Evolutionary conservation across 257 asterid species (phyloP), one percentile per base, ranked within the genome.

Genomic region (Nicotiana noctiflora): DNA sequence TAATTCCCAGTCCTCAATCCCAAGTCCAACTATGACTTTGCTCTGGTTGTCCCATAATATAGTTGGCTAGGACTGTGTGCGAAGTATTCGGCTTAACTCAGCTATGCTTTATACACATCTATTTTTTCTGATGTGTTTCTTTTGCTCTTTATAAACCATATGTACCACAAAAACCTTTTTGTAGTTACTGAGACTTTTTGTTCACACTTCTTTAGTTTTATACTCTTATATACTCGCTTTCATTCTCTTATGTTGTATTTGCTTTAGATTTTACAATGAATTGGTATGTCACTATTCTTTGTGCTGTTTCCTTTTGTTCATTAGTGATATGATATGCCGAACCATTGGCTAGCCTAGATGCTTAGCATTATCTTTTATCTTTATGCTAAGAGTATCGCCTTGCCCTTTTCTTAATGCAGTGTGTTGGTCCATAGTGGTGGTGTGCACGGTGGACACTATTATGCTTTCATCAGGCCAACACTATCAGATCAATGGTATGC

Each of bases 391-490:
- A 77, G 72, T 57, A 21, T 37, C 14, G 13, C 14, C 49, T 37
- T 67, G 27, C 77, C 61, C 63, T 37, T 66, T 44, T 80, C 34
- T 81, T 76, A 75, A 40, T 84, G 82, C 97, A 96, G 98, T 89
- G 99, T 96, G 79, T 81, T 96, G 93, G 99, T 96, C 78, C 99
- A 96, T 84, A 94, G 98, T 5, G 98, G 99, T 21, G 98, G 98
- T 37, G 98, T 94, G 83, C 99, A 96, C 59, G 98, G 99, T 77
- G 99, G 99, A 80, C 99, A 94, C 79, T 96, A 96, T 87, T 94
- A 94, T 90, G 99, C 98, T 81, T 96, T 88, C 88, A 96, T 94
- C 91, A 92, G 99, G 87, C 99, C 99, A 13, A 94, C 95, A 23
- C 92, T 94, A 68, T 89, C 97, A 74, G 98, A 94, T 80, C 97